phyloP scores from a whole-genome alignment of 2,329 filamentous ascomycete species.

The Penicillium capsulatum region DNA sequence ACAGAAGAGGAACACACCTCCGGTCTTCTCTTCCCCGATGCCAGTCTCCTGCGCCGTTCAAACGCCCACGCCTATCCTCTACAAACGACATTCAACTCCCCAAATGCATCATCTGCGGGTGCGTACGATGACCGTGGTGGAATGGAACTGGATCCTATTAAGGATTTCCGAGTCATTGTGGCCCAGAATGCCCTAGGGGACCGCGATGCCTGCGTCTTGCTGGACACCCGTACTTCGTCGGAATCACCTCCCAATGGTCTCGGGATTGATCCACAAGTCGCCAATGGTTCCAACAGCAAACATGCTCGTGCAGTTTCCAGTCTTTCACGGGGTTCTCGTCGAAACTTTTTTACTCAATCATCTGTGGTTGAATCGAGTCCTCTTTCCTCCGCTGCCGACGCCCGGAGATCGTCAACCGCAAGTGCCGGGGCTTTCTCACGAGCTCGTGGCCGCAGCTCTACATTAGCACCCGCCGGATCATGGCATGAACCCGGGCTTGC shows the following conservation, averaged over 20 bases:
- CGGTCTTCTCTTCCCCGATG: constrained; percentile 46
- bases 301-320: constrained; percentile 40
- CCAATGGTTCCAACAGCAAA: constrained; percentile 27
- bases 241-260: constrained; percentile 31
- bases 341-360: constrained; percentile 33
- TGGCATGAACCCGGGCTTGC: constrained; percentile 35
- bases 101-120: constrained; percentile 40
- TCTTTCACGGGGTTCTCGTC: constrained; percentile 34
- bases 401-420: constrained; percentile 31
- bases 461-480: constrained; percentile 35
- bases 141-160: constrained; percentile 43
- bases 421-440: constrained; percentile 40
- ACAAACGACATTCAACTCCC: constrained; percentile 42
- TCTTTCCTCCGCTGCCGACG: constrained; percentile 30
- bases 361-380: constrained; percentile 34
- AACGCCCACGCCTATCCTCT: constrained; percentile 40
- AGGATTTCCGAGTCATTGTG: constrained; percentile 46
- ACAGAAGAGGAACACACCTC: constrained; percentile 50
- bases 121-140: constrained; percentile 47
- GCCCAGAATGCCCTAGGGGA: constrained; percentile 48
- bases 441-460: constrained; percentile 45
- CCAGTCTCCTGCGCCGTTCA: constrained; percentile 40
- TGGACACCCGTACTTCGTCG: constrained; percentile 39
- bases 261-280: constrained; percentile 33
- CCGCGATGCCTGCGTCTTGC: constrained; percentile 45